Evolutionary conservation across 768 basidiomycete genomes (phyloP), one percentile per base, ranked within the genome.

Genomic region (Leccinum subgranulosum): DNA sequence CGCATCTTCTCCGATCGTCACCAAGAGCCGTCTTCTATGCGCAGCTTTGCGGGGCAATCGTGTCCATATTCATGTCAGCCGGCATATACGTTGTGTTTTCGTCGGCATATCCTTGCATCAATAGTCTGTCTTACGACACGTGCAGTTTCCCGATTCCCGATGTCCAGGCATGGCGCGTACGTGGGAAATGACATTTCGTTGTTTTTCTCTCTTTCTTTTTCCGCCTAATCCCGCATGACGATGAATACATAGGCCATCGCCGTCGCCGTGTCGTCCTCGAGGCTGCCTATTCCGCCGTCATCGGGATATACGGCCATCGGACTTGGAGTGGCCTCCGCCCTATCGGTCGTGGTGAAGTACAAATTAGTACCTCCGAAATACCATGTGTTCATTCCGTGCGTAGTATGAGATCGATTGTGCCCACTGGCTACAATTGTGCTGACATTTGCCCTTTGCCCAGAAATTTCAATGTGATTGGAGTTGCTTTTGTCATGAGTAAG

Each of bases 61-160:
- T 46, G n/a, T 46, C 55, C n/a, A 28, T 57, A 33, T 57, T 46
- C 55, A 41, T 56, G 25, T 56, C 53, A 5, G 21, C 52, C 5
- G 51, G 34, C 28, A 28, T 39, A 36, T 56, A 56, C 21, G n/a
- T 34, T 5, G 41, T 46, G 19, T 56, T 57, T 54, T 43, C 55
- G n/a, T 33, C 54, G 4, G 54, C 41, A 12, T 56, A 56, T 46
- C 54, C 54, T 15, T 45, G 54, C 21, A 34, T 33, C 31, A 34
- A 56, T 23, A 56, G n/a, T 17, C 31, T 34, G 14, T 46, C 41
- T 8, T 56, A 56, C 15, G 31, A 56, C 1, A 45, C 31, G 15
- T 56, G 54, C 31, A 56, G 54, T 34, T 56, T 57, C 54, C 56
- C 41, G 25, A 56, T 56, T 23, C 43, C 41, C 31, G 55, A 56